Base-by-base conservation (phyloP, 116 monocot species). In the Cymodocea nodosa region DNA sequence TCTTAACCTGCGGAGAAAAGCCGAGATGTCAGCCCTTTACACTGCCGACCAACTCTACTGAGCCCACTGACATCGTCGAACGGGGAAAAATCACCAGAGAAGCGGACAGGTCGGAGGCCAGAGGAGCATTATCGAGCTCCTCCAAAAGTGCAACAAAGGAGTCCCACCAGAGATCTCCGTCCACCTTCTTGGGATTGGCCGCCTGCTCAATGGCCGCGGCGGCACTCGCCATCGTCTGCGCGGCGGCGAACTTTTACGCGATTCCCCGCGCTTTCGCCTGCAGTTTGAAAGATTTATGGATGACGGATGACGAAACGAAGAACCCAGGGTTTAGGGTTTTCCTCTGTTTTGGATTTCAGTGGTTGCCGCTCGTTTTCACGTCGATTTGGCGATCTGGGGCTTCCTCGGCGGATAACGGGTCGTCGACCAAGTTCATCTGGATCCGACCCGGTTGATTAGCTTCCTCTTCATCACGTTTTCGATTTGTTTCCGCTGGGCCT, bases 141-240 rank as follows among this genome's bases (percentile, higher is more conserved):
- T 87, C 87, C 68, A 80, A 78, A 70, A 95, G 85, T 60, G 36
- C 35, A 59, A 87, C 85, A 74, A 95, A 95, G 56, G 90, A 78
- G 48, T 87, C 87, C 90, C 90, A 95, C 87, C 85, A 95, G 40
- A 90, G 82, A 17, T 75, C 83, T 23, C 74, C 85, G 63, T 89
- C 75, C 15, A 84, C 64, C 23, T 60, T 35, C 67, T 74, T 87
- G 22, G 80, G 36, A 23, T 12, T 59, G 35, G 72, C 68, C 18
- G 73, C 73, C 48, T 68, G 72, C 34, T 69, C 68, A 14, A 63
- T 67, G 35, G 72, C 71, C 4, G 69, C 72, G 12, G 75, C 77
- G 53, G 76, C 52, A 69, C 70, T 81, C 71, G 80, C 80, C 89
- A 89, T 89, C 20, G 75, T 67, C 59, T 16, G 23, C 6, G 40